A percentile compares a stretch with the other conserved stretches of the same genome.
phyloP scores from a whole-genome alignment of 306 rosid genomes.

The Mimosa bimucronata region DNA sequence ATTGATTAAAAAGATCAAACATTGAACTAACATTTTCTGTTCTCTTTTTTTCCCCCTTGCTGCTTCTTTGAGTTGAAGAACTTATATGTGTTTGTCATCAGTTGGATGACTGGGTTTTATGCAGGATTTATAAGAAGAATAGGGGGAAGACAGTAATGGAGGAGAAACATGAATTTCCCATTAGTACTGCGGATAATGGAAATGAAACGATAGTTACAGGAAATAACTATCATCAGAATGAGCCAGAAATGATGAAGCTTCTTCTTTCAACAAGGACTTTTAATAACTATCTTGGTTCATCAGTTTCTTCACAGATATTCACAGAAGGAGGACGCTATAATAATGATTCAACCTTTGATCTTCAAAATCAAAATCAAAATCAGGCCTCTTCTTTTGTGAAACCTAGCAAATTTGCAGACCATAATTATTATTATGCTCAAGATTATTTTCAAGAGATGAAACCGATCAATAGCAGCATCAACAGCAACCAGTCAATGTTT shows the following conservation, averaged over 20 bases:
- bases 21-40: neutral
- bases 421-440: conserved; percentile 35
- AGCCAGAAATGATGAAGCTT: conserved; percentile 57
- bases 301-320: conserved; percentile 66
- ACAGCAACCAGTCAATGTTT: conserved; percentile 42
- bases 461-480: conserved; percentile 43
- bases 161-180: conserved; percentile 52
- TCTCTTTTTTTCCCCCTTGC: neutral
- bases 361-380: conserved; percentile 27
- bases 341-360: conserved; percentile 48
- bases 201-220: conserved; percentile 7
- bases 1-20: too few relatives aligned
- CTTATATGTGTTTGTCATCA: conserved; percentile 43
- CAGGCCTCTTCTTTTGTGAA: conserved; percentile 34
- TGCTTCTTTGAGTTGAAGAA: conserved; percentile 1
- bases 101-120: conserved; percentile 98
- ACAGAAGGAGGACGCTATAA: conserved; percentile 54
- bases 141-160: conserved; percentile 42
- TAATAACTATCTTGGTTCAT: conserved; percentile 65
- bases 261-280: conserved; percentile 79
- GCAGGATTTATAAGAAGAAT: conserved; percentile 85
- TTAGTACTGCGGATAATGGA: conserved; percentile 31
- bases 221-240: conserved; percentile 36
- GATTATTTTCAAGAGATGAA: conserved; percentile 49
- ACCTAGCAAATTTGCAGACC: conserved; percentile 41